phyloP scores from a whole-genome alignment of 2,329 filamentous ascomycete species.

The Verticillium zaregamsianum region DNA sequence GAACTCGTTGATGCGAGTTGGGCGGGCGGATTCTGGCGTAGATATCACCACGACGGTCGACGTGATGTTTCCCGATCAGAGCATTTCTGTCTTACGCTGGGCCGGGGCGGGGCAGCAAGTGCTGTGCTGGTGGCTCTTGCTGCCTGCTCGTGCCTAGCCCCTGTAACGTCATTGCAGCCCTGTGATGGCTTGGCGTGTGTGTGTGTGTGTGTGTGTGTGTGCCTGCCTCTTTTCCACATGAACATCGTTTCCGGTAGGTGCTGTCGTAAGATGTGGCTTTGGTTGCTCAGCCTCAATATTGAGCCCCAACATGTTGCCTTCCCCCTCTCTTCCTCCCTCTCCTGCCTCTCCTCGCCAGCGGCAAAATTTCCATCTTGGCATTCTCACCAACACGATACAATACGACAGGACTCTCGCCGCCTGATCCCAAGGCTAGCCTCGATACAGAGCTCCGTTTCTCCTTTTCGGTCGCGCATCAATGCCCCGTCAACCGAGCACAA shows the following conservation, averaged over 20 bases:
- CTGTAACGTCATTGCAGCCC: not conserved
- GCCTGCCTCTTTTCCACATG: no score
- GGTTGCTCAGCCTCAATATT: not conserved
- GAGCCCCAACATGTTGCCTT: not conserved
- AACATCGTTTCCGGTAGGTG: not conserved
- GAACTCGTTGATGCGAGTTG: not conserved
- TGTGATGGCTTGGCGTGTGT: not conserved
- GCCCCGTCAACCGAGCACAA: no score
- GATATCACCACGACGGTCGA: not conserved
- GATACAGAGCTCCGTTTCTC: no score
- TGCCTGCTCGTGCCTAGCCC: not conserved
- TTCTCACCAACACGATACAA: not conserved
- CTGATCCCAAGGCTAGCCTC: no score
- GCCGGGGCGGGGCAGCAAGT: not conserved
- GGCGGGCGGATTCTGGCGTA: no score
- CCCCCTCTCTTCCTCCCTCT: not conserved
- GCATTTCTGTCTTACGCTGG: no score
- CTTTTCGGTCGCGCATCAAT: no score
- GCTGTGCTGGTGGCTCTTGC: not conserved
- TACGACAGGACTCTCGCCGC: no score
- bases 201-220: not conserved
- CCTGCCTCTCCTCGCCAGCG: no score
- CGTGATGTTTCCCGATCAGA: not conserved
- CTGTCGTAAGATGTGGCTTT: not conserved
- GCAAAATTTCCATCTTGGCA: not conserved